These are phyloP conservation scores for Styphnolobium japonicum DNA, from an alignment of 306 rosid species.

Conservation along the genomic window DNA sequence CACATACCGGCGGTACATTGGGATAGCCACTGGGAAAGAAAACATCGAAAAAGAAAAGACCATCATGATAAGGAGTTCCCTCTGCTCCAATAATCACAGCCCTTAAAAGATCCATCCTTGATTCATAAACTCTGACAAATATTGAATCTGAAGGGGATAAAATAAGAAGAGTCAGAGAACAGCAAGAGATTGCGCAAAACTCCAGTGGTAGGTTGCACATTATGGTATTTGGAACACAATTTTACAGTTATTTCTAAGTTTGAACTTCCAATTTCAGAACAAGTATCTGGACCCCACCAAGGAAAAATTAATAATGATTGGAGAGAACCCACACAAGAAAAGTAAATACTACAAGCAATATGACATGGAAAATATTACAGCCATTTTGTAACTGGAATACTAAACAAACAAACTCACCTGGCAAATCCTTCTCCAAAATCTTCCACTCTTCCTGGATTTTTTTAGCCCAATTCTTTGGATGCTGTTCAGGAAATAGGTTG, in stretches of 20 bases:
- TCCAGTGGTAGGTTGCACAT: neutral
- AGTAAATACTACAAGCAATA: neutral
- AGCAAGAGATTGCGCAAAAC: neutral
- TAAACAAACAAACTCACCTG: conserved; percentile 50
- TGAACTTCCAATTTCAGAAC: neutral
- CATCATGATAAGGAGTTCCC: conserved; percentile 97
- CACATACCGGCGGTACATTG: conserved; percentile 73
- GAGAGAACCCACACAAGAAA: neutral
- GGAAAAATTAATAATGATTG: neutral
- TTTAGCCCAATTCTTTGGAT: conserved; percentile 63
- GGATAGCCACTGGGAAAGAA: conserved; percentile 76
- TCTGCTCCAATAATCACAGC: conserved; percentile 92
- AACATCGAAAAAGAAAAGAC: conserved; percentile 90
- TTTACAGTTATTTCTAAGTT: neutral
- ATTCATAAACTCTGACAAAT: conserved; percentile 77
- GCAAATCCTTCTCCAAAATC: conserved; percentile 73
- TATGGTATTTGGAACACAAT: conserved; percentile 10
- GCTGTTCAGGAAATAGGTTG: conserved; percentile 45
- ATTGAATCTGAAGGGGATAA: conserved; percentile 54
- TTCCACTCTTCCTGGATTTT: conserved; percentile 84
- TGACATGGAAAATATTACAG: conserved; percentile 4
- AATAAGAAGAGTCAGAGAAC: conserved; percentile 11
- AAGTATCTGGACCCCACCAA: neutral
- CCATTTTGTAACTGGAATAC: conserved; percentile 3
- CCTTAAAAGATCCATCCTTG: conserved; percentile 91